Evolutionary conservation across 116 monocot genomes (phyloP), one percentile per base, ranked within the genome.

Genomic region (Trichopus zeylanicus): DNA sequence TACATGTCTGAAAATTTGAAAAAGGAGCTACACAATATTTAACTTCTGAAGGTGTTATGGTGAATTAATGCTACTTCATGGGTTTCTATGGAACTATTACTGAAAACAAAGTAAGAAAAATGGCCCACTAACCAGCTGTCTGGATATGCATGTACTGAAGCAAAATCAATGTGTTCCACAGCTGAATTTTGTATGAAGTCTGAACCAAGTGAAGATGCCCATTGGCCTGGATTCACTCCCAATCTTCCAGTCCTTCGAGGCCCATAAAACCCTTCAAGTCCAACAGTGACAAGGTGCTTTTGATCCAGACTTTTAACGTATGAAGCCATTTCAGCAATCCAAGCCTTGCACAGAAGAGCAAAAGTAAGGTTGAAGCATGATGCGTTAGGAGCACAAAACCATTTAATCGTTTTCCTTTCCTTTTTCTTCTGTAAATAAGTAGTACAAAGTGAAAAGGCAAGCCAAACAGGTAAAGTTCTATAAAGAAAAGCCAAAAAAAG

Each of bases 131-230:
- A 89, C 88, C 93, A 93, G 72, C 61, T 85, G 77, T 93, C 93
- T 46, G 93, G 88, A 75, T 93, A 93, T 53, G 93, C 82, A 77
- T 93, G 88, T 31, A 85, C 93, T n/a, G 93, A 88, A 65, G 88
- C 85, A 71, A 93, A 93, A 72, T 88, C 93, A 26, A 93, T 85
- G 27, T 79, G 51, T 39, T 77, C 56, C 37, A 48, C 51, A 0
- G 77, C 85, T 47, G 93, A 93, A 34, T 93, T 88, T 61, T 85
- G 82, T 46, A 88, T 77, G 48, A n/a, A n/a, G 73, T 93, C 88
- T 30, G 93, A 88, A 46, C 93, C 79, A 31, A 93, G 75, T 32
- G 75, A 70, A 57, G 74, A 69, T 46, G 93, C 93, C 93, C 93
- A 93, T 2, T 63, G 67, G 7, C 93, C 93, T 19, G 93, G 93